phyloP scores from a whole-genome alignment of 768 basidiomycete genomes.

The Phylloporus sp. region DNA sequence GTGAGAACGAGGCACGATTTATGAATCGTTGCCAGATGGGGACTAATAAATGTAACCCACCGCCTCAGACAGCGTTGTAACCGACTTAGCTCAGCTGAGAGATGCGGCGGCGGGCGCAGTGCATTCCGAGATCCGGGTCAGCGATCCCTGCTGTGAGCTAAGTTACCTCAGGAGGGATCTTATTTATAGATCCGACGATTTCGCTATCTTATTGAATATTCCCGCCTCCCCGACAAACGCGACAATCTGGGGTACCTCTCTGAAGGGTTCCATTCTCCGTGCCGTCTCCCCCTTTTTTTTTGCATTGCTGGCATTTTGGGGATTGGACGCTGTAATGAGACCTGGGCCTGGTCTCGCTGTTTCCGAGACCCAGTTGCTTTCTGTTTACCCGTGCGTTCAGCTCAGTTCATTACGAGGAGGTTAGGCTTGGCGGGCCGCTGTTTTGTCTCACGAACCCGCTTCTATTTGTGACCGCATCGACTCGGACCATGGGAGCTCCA shows the following conservation, averaged over 20 bases:
- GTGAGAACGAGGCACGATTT: constrained; percentile 13
- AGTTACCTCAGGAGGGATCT: constrained; percentile 12
- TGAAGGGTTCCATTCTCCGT: constrained; percentile 18
- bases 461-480: constrained; percentile 11
- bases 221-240: not conserved
- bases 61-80: constrained; percentile 8
- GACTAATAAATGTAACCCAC: constrained; percentile 7
- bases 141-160: constrained; percentile 10
- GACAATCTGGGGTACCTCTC: constrained; percentile 18
- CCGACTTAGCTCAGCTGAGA: constrained; percentile 14
- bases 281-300: constrained; percentile 5
- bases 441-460: constrained; percentile 14
- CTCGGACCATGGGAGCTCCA: constrained; percentile 10
- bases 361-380: not conserved
- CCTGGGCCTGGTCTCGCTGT: constrained; percentile 3
- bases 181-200: constrained; percentile 18
- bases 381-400: constrained; percentile 15
- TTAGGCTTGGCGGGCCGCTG: constrained; percentile 15
- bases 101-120: constrained; percentile 8
- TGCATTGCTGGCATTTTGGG: not conserved
- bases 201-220: not conserved
- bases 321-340: constrained; percentile 1
- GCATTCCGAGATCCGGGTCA: constrained; percentile 15
- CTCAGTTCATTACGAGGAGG: constrained; percentile 21
- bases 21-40: constrained; percentile 10